Conservation (phyloP, 148 eudicot species). For the Fagopyrum homotropicum region DNA sequence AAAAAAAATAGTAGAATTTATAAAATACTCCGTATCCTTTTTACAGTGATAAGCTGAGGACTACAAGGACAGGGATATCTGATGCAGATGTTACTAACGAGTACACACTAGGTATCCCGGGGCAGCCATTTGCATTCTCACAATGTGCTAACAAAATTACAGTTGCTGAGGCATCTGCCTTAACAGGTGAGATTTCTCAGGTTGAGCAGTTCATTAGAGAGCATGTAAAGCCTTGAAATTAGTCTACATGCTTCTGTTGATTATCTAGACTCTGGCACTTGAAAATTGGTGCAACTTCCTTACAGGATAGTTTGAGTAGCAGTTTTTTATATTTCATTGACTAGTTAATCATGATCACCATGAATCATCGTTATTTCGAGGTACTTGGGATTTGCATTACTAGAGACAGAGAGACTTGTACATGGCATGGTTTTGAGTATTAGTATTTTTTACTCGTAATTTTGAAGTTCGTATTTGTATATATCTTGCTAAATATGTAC, state of each 20-base stretch:
- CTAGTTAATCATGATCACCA: neutral
- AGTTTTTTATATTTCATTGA: neutral
- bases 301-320: conserved; percentile 4
- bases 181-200: conserved; percentile 58
- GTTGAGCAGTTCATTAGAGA: conserved; percentile 72
- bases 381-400: neutral
- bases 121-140: conserved; percentile 60
- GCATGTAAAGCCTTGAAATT: conserved; percentile 33
- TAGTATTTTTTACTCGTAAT: neutral
- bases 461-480: neutral
- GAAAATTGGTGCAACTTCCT: neutral
- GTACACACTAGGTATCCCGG: conserved; percentile 62
- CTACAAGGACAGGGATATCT: conserved; percentile 73
- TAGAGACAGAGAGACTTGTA: conserved; percentile 3
- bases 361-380: neutral
- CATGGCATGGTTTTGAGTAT: neutral
- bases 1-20: neutral
- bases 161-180: conserved; percentile 74
- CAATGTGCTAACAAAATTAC: conserved; percentile 75
- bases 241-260: neutral
- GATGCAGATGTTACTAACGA: conserved; percentile 72
- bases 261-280: neutral
- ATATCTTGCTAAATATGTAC: neutral
- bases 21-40: neutral
- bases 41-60: conserved; percentile 69